Base-by-base conservation (phyloP, 2,329 filamentous ascomycete species). In the Onygena corvina region DNA sequence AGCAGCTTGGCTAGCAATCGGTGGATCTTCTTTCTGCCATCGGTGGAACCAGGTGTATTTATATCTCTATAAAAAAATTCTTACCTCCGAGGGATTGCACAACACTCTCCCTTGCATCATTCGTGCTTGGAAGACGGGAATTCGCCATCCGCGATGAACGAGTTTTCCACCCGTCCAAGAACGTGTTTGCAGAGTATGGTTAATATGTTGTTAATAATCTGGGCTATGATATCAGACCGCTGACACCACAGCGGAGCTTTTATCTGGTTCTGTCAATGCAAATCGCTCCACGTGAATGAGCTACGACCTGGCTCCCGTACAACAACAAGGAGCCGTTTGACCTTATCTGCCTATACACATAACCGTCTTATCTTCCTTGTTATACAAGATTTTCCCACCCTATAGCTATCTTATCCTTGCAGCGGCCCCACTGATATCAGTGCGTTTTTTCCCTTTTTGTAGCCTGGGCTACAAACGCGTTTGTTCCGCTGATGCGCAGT, bases 141-240 rank as follows among this genome's bases (percentile, higher is more conserved):
- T 42, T 42, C 21, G 36, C 36, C 36, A 42, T 42, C 36, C 27
- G 21, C 21, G 3, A 16, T 20, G 36, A 25, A 25, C 5, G 36
- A 42, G 36, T 42, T 42, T 40, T 27, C 21, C n/a, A 25, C 21
- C 23, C 29, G 9, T 12, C n/a, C 29, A 11, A 40, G 18, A n/a
- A n/a, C n/a, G n/a, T n/a, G n/a, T n/a, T n/a, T n/a, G n/a, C n/a
- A n/a, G n/a, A n/a, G n/a, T n/a, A 40, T 9, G 25, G 11, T 23
- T 42, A 20, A 27, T 18, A 12, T 16, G 27, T 23, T 42, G 12
- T 42, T 42, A 42, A 25, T 25, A 42, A 42, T 42, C 25, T 27
- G n/a, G n/a, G n/a, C n/a, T 42, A 42, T 42, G 36, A 42, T 42
- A 25, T 42, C 36, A 42, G 21, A 42, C 27, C 36, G n/a, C 36